Evolutionary conservation across 768 basidiomycete species (phyloP), one percentile per base, ranked within the genome.

Genomic region (Aureoboletus auriporus): DNA sequence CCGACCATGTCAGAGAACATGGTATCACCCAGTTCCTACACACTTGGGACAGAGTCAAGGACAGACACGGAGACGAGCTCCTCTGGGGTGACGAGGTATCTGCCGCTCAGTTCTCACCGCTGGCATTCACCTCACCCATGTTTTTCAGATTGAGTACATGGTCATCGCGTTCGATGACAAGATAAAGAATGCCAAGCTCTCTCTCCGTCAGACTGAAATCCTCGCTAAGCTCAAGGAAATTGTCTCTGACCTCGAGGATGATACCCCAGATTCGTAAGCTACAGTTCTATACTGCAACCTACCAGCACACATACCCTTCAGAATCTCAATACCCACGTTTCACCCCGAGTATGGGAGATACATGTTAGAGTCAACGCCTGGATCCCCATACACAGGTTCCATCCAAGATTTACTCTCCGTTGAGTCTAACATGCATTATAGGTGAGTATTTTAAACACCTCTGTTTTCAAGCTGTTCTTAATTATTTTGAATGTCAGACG

Each of bases 301-400:
- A 20, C 37, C 42, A 27, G 29, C 10, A 12, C 11, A 40, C 35
- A 42, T 55, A 46, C 30, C 39, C 39, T 52, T 33, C 51, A 92
- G 87, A 33, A 71, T 83, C 38, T 75, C 83, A 3, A 79, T 92
- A 23, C 96, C 96, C 2, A 88, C 85, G 11, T 98, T 94, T 62
- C 96, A 98, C 63, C 95, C 95, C 14, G 96, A 99, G 69, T 99
- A 97, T 71, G 96, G 96, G 35, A 80, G 94, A 34, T 98, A 90
- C 72, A 99, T 99, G 96, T 78, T 99, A 44, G 96, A 99, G 66
- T 93, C 93, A 3, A 99, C 95, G 1, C 96, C 96, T 0, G 96
- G 96, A 3, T 83, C 85, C 42, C 96, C 96, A 2, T 98, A 97
- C 71, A 87, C 90, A 6, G 93, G 91, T 9, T 85, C 80, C 13